Conservation (phyloP, 305 asterid genomes). For the Coffea humblotiana region DNA sequence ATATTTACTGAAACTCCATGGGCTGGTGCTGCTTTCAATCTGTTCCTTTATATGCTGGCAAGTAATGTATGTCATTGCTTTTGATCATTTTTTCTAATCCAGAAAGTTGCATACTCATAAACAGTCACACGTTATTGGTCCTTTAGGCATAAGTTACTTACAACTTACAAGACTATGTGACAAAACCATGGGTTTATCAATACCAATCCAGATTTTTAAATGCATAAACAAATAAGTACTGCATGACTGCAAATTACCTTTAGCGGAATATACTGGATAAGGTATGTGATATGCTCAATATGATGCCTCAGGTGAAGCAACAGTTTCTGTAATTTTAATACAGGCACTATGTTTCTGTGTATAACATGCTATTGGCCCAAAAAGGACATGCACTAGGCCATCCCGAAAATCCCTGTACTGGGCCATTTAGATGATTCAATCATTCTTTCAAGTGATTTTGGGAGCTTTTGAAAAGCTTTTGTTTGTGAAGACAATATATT, state of each 20-base stretch:
- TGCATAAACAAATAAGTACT: not conserved
- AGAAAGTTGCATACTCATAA: not conserved
- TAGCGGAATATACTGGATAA: not conserved
- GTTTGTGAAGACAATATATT: not conserved
- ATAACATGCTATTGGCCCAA: not conserved
- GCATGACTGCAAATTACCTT: not conserved
- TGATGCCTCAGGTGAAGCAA: not conserved
- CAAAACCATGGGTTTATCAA: not conserved
- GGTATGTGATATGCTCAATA: not conserved
- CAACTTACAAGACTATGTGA: not conserved
- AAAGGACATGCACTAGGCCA: not conserved
- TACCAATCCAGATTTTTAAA: not conserved
- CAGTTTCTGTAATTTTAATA: not conserved
- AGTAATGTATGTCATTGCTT: constrained; percentile 35
- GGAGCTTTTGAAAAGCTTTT: constrained; percentile 1
- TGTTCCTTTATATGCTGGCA: constrained; percentile 40
- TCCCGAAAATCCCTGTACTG: not conserved
- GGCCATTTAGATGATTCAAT: not conserved
- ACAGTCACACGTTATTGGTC: not conserved
- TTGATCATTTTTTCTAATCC: not conserved
- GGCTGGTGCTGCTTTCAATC: constrained; percentile 52
- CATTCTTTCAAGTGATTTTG: not conserved
- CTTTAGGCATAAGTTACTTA: not conserved
- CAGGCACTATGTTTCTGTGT: not conserved
- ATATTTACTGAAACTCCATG: constrained; percentile 43